Base-by-base conservation (phyloP, 345 rosid species). In the Fremontodendron californicum region DNA sequence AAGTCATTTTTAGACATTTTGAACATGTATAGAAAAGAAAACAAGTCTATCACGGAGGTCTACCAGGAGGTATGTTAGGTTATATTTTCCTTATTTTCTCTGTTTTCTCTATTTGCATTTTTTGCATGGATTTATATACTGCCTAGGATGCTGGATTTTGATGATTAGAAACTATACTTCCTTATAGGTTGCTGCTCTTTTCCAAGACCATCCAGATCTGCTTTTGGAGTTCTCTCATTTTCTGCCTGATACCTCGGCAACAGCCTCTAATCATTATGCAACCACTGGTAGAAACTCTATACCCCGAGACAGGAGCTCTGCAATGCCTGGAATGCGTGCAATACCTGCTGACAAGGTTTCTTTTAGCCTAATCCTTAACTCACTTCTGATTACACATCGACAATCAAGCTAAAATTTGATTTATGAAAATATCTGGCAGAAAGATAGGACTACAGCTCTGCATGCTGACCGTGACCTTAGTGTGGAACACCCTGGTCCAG, bases 21-120 rank as follows among this genome's bases (percentile, higher is more conserved):
- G 84, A 93, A 93, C 87, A 87, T 95, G 96, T 95, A 95, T 77
- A 85, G 98, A 85, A 95, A 90, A 82, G 99, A 93, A 83, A 90
- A 88, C 82, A 95, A 93, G 84, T 92, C 94, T 79, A 95, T 95
- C 77, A 82, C 81, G 61, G 98, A 92, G 82, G 99, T 93, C 76
- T 93, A 93, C 77, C 82, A 78, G 62, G 98, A 95, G 99, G 99
- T 95, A 69, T 80, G 81, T 69, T 80, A 6, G 51, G 68, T 79
- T 64, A 37, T 54, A 9, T 37, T 16, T 81, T 66, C n/a, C 65
- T 58, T 45, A 52, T 80, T 45, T 23, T 25, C 51, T 69, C 49
- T 46, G 64, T 74, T 40, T 79, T 49, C 16, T 57, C 49, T 29
- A 40, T 60, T n/a, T n/a, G n/a, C n/a, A n/a, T n/a, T n/a, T n/a